These are phyloP conservation scores for Byssoonygena ceratinophila DNA, from an alignment of 2,329 filamentous ascomycete genomes.

Conservation along the genomic window DNA sequence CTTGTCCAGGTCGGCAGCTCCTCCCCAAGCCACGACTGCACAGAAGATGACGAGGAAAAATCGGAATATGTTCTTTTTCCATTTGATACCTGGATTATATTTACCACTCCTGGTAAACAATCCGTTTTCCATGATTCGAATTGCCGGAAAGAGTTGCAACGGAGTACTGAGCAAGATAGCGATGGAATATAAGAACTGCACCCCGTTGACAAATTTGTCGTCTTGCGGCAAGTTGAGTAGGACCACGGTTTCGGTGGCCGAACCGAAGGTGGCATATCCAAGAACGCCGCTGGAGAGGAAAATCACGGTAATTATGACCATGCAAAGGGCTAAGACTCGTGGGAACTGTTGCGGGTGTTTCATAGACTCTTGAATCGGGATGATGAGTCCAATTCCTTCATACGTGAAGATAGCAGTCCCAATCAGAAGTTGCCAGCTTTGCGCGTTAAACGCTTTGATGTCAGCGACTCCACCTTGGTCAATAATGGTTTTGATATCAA, in stretches of 20 bases:
- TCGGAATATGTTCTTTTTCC: slow-evolving; percentile 96
- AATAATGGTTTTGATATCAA: slow-evolving; percentile 75
- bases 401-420: slow-evolving; percentile 99
- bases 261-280: slow-evolving; percentile 92
- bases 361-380: slow-evolving; percentile 98
- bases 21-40: slow-evolving; percentile 78
- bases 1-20: slow-evolving; percentile 88
- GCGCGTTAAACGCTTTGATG: slow-evolving; percentile 78
- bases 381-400: slow-evolving; percentile 93
- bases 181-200: slow-evolving; percentile 94
- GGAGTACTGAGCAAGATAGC: slow-evolving; percentile 95
- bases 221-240: slow-evolving; percentile 94
- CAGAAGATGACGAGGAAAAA: slow-evolving; percentile 87
- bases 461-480: slow-evolving; percentile 66
- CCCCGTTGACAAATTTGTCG: slow-evolving; percentile 84
- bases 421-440: slow-evolving; percentile 94
- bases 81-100: slow-evolving; percentile 97
- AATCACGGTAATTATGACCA: slow-evolving; percentile 86
- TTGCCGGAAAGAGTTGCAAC: slow-evolving; percentile 93
- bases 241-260: slow-evolving; percentile 89
- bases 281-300: slow-evolving; percentile 87
- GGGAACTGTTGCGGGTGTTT: slow-evolving; percentile 82
- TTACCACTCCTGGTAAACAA: slow-evolving; percentile 91
- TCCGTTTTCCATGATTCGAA: slow-evolving; percentile 89
- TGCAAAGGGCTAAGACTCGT: slow-evolving; percentile 73